Conservation (phyloP, 2,329 filamentous ascomycete genomes). For the Chrysoporthe puriensis region DNA sequence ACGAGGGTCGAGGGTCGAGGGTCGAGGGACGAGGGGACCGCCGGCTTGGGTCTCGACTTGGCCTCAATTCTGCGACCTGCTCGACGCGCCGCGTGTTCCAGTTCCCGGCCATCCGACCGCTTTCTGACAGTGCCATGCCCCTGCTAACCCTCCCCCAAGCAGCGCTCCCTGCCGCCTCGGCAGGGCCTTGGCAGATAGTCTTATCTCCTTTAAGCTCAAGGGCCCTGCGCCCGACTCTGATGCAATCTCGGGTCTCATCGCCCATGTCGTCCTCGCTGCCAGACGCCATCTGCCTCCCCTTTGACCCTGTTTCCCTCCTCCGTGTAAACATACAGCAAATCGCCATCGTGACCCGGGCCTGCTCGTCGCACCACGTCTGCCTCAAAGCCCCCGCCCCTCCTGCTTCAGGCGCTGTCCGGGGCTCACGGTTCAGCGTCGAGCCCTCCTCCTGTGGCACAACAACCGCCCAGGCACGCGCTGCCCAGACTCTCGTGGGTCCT, state of each 20-base stretch:
- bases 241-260: background rate
- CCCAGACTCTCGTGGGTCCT: background rate
- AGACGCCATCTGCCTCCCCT: background rate
- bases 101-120: conserved; percentile 27
- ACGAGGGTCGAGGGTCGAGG: too few species aligned
- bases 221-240: background rate
- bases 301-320: background rate
- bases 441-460: background rate
- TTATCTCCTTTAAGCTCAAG: conserved; percentile 25
- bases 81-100: conserved; percentile 27
- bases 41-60: conserved; percentile 11
- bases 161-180: background rate
- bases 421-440: background rate
- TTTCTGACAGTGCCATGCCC: conserved; percentile 19
- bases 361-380: too few species aligned
- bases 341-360: background rate
- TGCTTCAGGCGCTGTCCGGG: background rate
- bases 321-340: background rate
- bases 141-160: background rate
- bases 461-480: background rate
- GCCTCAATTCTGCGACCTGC: conserved; percentile 27
- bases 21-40: too few species aligned
- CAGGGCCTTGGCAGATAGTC: conserved; percentile 17
- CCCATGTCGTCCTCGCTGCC: background rate
- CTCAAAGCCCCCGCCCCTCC: background rate